Percentiles rank a stretch among this genome's conserved stretches.
Evolutionary conservation across 345 rosid genomes (phyloP).

Genomic region (Ricinus communis): DNA sequence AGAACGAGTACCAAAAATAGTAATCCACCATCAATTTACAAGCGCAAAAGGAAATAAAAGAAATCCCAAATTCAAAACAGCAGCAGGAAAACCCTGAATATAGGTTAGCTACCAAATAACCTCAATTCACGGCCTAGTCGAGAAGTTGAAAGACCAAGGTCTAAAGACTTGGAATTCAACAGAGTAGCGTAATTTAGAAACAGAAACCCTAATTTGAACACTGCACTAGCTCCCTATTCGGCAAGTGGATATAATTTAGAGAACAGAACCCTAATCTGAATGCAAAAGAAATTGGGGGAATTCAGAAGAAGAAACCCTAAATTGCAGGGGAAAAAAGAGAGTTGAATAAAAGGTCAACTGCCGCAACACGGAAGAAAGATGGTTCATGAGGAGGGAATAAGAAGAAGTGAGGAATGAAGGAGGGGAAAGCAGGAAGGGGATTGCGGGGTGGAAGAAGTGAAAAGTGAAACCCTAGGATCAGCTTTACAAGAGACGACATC

Average conservation of each 20-base stretch:
- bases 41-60: not conserved
- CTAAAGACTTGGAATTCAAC: slow-evolving; percentile 5
- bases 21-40: not conserved
- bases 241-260: not conserved
- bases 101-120: not conserved
- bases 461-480: slow-evolving; percentile 20
- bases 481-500: no score
- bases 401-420: not conserved
- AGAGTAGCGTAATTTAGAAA: slow-evolving; percentile 8
- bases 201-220: slow-evolving; percentile 15
- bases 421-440: no score
- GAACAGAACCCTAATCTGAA: slow-evolving; percentile 5
- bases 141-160: not conserved
- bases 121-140: not conserved
- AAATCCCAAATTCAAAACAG: slow-evolving; percentile 14
- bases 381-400: slow-evolving; percentile 24
- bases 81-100: not conserved
- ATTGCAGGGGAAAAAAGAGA: no score
- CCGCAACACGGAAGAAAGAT: slow-evolving; percentile 6
- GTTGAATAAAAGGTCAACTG: slow-evolving; percentile 12
- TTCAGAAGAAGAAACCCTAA: no score
- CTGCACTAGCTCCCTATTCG: not conserved
- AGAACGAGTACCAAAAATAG: not conserved
- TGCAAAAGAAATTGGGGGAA: not conserved
- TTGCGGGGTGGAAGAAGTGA: not conserved